A percentile compares a stretch with the other conserved stretches of the same genome.
Evolutionary conservation across 148 eudicot genomes (phyloP).

Genomic region (Nepenthes gracilis): DNA sequence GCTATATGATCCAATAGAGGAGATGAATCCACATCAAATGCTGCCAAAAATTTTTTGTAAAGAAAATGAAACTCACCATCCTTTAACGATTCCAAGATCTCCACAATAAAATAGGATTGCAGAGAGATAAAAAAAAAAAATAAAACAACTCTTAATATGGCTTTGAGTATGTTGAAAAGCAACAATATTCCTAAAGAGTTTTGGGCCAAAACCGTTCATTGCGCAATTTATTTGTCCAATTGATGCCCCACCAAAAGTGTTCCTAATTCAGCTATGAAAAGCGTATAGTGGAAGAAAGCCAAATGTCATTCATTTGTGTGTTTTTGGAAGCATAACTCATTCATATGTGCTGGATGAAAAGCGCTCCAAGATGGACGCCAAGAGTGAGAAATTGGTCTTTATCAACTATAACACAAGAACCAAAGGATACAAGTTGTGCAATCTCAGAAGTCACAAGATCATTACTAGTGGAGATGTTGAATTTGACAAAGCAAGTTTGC

Average conservation of each 20-base stretch:
- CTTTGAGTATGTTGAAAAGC: constrained; percentile 3
- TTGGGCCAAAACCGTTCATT: constrained; percentile 5
- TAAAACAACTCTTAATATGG: constrained; percentile 4
- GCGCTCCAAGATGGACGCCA: not conserved
- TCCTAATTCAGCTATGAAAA: not conserved
- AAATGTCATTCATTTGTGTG: not conserved
- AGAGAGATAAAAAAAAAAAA: not conserved
- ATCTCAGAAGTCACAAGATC: not conserved
- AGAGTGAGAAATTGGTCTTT: not conserved
- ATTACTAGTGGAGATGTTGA: not conserved
- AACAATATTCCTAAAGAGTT: constrained; percentile 7
- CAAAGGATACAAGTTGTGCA: not conserved
- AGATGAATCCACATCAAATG: not conserved
- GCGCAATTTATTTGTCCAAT: constrained; percentile 1
- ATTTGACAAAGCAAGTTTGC: not conserved
- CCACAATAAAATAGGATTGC: constrained; percentile 7
- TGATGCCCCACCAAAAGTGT: not conserved
- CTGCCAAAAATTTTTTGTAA: constrained; percentile 8
- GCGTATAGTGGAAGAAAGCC: constrained; percentile 6
- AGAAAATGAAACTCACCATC: constrained; percentile 5
- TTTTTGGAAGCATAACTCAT: not conserved
- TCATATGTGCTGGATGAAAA: not conserved
- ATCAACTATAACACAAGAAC: not conserved
- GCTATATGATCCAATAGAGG: constrained; percentile 1
- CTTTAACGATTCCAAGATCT: constrained; percentile 4